Evolutionary conservation across 306 rosid species (phyloP), one percentile per base, ranked within the genome.

Genomic region (Glycine tomentella): DNA sequence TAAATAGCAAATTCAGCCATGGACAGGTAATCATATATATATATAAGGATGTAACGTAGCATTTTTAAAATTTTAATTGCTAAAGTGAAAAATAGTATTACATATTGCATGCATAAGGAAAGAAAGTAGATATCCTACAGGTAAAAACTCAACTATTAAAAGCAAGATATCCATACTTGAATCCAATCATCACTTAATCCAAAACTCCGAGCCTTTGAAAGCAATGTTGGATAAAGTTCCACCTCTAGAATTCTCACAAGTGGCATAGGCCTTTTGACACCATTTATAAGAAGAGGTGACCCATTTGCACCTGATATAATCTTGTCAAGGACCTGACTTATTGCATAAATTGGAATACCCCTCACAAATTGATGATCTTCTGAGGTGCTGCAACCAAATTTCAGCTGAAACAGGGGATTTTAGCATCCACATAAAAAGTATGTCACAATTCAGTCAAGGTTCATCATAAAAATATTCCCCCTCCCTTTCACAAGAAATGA

Each of bases 331-430:
- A 91, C 99, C 85, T 93, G 85, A 78, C 97, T 91, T 85, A 95
- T 90, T 50, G 98, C 82, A 84, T 90, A 93, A 78, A 95, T 87
- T 2, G 99, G 99, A 66, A 95, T 84, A 56, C 99, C 99, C 85
- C 99, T 88, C 42, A 95, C 97, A 87, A 93, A 95, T 78, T 93
- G 97, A 89, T 93, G 99, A 89, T 91, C 98, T 88, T 95, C 97
- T 10, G 99, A 91, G 7, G 90, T 80, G 75, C 83, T 93, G 87
- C 92, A 34, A 79, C 97, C 91, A 79, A 87, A 95, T 83, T 91
- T 93, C 77, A 91, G 86, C 98, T 95, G 97, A 79, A 81, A 81
- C 62, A 83, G 55, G 50, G 58, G 75, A 84, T 80, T 67, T 68
- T 58, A 63, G 56, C 82, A 78, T 86, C 78, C 82, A 77, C 46